Evolutionary conservation across 1,284 basidiomycete species (phyloP).

Genomic region (Leccinum solheimii): DNA sequence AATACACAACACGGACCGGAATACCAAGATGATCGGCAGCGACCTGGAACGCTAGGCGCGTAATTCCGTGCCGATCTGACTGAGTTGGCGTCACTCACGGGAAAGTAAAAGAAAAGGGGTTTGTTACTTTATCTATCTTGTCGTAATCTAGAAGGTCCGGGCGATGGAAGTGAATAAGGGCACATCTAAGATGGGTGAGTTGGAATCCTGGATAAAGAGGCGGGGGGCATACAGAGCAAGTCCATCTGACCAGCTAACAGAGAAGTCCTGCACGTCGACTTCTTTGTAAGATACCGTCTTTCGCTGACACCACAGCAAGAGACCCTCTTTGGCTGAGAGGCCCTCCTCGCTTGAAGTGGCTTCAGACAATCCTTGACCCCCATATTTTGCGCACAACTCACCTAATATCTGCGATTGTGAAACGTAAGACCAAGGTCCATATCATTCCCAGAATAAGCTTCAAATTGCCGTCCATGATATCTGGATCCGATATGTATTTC

Average conservation of each 20-base stretch:
- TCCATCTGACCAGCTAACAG: conserved; percentile 90
- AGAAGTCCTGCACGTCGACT: conserved; percentile 93
- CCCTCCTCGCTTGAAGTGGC: conserved; percentile 81
- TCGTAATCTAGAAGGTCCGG: conserved; percentile 93
- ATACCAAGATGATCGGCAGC: conserved; percentile 88
- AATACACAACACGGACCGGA: conserved; percentile 59
- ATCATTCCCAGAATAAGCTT: conserved; percentile 99
- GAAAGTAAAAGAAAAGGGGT: background rate
- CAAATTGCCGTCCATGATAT: conserved; percentile 96
- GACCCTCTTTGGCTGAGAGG: conserved; percentile 93
- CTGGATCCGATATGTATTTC: conserved; percentile 40
- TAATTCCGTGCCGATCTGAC: conserved; percentile 79
- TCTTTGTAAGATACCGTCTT: conserved; percentile 92
- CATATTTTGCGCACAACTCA: conserved; percentile 39
- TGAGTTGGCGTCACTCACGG: conserved; percentile 30
- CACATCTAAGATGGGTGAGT: conserved; percentile 63
- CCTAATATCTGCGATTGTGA: conserved; percentile 98
- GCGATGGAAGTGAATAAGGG: conserved; percentile 94
- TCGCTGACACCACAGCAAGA: conserved; percentile 96
- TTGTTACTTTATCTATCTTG: conserved; percentile 70
- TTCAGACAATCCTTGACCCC: conserved; percentile 15
- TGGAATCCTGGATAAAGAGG: background rate
- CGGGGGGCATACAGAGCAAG: conserved; percentile 79
- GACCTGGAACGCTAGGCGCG: conserved; percentile 81
- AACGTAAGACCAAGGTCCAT: conserved; percentile 96